Evolutionary conservation across 257 asterid genomes (phyloP), one percentile per base, ranked within the genome.

Genomic region (Henckelia pumila): DNA sequence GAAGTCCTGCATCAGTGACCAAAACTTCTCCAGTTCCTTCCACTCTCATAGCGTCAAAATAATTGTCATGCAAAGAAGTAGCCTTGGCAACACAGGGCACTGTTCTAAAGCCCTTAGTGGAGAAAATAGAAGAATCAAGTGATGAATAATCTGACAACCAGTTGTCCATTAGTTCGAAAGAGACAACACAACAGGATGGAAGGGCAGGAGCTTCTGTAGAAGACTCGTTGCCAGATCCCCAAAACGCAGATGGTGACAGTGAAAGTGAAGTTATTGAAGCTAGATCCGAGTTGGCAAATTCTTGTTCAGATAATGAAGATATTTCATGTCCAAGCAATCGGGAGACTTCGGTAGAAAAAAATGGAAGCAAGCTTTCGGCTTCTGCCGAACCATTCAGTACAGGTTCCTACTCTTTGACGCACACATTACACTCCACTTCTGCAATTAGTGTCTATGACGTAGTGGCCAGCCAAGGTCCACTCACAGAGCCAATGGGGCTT

Each of bases 31-130:
- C 71, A 21, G 74, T 65, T 71, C 87, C 90, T 62, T 77, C 92
- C 61, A 77, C 80, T 68, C 82, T 82, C 78, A 74, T 92, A 32
- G 82, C 96, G 20, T 87, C 95, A 24, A 94, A 94, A 82, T 81
- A 86, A 5, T 73, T 91, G 73, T 94, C 99, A 6, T 94, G 91
- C 81, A 94, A 91, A 87, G 96, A 94, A 78, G 99, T 94, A 61
- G 98, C 96, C 40, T 89, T 80, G 73, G 87, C 98, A 37, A 85
- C 96, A 55, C 99, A 96, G 71, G 98, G 99, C 83, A 88, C 96
- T 52, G 89, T 94, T 84, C 90, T 87, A 71, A 94, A 91, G 96
- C 96, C 98, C 85, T 77, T 85, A 68, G 66, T 76, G 92, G 97
- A 82, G 87, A 91, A 85, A 83, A 83, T 83, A 75, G 95, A 86